Conservation (phyloP, 108 stramenopile species). For the Bacterosira constricta region DNA sequence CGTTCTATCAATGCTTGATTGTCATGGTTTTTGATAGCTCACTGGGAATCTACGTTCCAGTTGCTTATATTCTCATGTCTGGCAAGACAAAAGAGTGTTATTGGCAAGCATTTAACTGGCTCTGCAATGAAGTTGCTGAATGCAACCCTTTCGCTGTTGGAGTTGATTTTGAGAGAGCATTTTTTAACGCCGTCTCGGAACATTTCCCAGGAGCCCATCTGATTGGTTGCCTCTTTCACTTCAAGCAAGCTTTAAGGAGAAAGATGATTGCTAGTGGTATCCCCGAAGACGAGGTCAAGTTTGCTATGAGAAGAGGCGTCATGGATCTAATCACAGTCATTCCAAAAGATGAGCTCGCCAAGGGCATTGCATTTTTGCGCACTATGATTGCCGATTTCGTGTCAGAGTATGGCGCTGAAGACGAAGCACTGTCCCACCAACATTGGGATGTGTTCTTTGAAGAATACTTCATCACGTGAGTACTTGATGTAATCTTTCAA, state of each 20-base stretch:
- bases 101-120: slow-evolving; percentile 19
- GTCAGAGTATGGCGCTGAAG: background rate
- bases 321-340: slow-evolving; percentile 4
- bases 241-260: slow-evolving; percentile 12
- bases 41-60: slow-evolving; percentile 7
- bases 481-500: background rate
- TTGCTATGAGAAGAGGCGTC: slow-evolving; percentile 7
- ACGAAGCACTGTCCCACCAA: background rate
- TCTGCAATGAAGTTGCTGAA: background rate
- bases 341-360: slow-evolving; percentile 2
- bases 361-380: background rate
- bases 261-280: slow-evolving; percentile 2
- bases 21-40: slow-evolving; percentile 10
- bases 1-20: slow-evolving; percentile 21
- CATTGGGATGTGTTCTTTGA: background rate
- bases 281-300: background rate
- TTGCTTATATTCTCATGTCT: slow-evolving; percentile 20
- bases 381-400: background rate
- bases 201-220: background rate
- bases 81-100: slow-evolving; percentile 20
- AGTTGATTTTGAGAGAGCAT: slow-evolving; percentile 11
- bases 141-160: background rate
- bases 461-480: background rate
- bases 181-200: background rate
- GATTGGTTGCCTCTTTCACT: slow-evolving; percentile 8